These are phyloP conservation scores for Spinellus fusiger DNA, from an alignment of 192 early-diverging fungal species.

Conservation along the genomic window DNA sequence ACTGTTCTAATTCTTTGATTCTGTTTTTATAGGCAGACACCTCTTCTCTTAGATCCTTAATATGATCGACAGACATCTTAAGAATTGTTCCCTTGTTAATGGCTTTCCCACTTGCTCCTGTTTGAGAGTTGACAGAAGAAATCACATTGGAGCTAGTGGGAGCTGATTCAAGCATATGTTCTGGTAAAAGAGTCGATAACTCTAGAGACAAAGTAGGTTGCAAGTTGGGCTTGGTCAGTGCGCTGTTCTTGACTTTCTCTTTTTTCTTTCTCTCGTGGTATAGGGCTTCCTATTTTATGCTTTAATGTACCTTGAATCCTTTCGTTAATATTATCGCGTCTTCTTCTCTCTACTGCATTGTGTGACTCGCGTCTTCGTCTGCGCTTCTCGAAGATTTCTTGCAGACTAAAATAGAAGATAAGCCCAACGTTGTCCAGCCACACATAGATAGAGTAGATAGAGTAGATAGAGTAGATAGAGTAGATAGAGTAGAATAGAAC, in stretches of 20 bases:
- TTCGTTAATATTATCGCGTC: slow-evolving; percentile 26
- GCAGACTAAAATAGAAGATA: slow-evolving; percentile 20
- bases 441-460: too few species aligned
- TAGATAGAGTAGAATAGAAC: too few species aligned
- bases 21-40: slow-evolving; percentile 14
- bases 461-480: too few species aligned
- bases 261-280: too few species aligned
- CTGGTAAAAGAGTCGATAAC: slow-evolving; percentile 16
- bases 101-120: slow-evolving; percentile 1
- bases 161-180: slow-evolving; percentile 17
- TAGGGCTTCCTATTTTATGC: background rate
- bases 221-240: background rate
- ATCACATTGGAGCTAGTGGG: slow-evolving; percentile 24
- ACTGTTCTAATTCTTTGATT: slow-evolving; percentile 17
- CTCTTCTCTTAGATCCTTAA: slow-evolving; percentile 18
- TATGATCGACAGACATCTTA: slow-evolving; percentile 26
- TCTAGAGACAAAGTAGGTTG: too few species aligned
- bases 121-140: slow-evolving; percentile 3
- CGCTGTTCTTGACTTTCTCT: background rate
- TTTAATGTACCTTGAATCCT: slow-evolving; percentile 18
- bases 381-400: slow-evolving; percentile 25
- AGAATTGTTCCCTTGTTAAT: slow-evolving; percentile 28
- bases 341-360: slow-evolving; percentile 26
- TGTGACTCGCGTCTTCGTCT: slow-evolving; percentile 22
- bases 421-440: too few species aligned